Evolutionary conservation across 805 yeast genomes (phyloP).

Genomic region (Tetrapisispora arboricola): DNA sequence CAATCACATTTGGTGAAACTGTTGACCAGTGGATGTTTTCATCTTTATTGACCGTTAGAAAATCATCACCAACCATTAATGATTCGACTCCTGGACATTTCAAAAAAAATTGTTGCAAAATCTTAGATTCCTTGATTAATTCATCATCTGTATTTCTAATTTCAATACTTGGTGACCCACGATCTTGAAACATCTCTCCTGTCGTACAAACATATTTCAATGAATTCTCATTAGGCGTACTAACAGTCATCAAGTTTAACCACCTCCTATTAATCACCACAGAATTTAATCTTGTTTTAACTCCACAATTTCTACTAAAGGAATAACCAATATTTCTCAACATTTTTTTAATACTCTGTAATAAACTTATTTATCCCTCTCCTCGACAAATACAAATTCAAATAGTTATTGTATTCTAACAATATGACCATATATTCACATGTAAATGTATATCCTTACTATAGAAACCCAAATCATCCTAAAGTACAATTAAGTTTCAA

Average conservation of each 20-base stretch:
- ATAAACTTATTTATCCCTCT: too few species aligned
- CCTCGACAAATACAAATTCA: too few species aligned
- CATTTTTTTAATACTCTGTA: too few species aligned
- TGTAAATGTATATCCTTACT: too few species aligned
- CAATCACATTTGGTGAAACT: constrained; percentile 52
- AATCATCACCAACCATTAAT: constrained; percentile 64
- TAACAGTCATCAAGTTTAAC: constrained; percentile 33
- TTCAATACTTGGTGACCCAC: constrained; percentile 26
- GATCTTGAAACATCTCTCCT: constrained; percentile 26
- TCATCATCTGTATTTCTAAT: constrained; percentile 27
- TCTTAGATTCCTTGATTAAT: constrained; percentile 40
- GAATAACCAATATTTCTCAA: too few species aligned
- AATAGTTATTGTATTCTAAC: too few species aligned
- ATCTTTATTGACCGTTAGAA: constrained; percentile 61
- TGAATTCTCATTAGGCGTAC: constrained; percentile 72
- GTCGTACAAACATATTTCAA: constrained; percentile 45
- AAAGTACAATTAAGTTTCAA: too few species aligned
- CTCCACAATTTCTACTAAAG: too few species aligned
- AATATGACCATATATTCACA: too few species aligned
- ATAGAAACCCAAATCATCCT: too few species aligned
- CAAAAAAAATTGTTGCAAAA: constrained; percentile 48
- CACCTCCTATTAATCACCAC: constrained; percentile 7
- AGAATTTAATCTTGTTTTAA: too few species aligned
- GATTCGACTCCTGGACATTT: constrained; percentile 47
- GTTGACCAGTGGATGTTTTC: constrained; percentile 62